These are phyloP conservation scores for Fusarium sp. DNA, from an alignment of 2,329 filamentous ascomycete species.

Conservation along the genomic window DNA sequence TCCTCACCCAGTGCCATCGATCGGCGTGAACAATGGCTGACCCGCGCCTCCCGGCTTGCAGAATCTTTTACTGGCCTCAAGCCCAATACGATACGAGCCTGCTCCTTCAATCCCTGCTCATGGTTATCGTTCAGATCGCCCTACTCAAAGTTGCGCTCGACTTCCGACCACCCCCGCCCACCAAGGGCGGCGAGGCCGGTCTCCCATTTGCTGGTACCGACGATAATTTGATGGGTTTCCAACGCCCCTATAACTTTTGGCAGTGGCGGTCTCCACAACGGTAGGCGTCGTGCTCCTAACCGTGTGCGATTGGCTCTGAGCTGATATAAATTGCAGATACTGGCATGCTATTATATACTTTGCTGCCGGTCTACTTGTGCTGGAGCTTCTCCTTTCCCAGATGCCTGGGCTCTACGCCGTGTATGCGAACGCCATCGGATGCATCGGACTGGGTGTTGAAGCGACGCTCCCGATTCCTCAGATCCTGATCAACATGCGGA, in stretches of 20 bases:
- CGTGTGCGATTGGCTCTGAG: background rate
- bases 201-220: slow-evolving; percentile 68
- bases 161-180: slow-evolving; percentile 67
- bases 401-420: slow-evolving; percentile 64
- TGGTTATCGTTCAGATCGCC: slow-evolving; percentile 69
- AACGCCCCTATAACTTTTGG: slow-evolving; percentile 81
- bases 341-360: slow-evolving; percentile 81
- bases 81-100: slow-evolving; percentile 70
- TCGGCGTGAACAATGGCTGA: slow-evolving; percentile 26
- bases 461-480: slow-evolving; percentile 85
- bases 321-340: slow-evolving; percentile 60
- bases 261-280: slow-evolving; percentile 79
- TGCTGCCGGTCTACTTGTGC: slow-evolving; percentile 64
- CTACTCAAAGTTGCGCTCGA: slow-evolving; percentile 75
- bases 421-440: slow-evolving; percentile 76
- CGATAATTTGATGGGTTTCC: slow-evolving; percentile 50
- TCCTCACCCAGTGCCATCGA: background rate
- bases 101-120: slow-evolving; percentile 71
- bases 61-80: slow-evolving; percentile 76
- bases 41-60: slow-evolving; percentile 45
- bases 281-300: slow-evolving; percentile 51
- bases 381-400: slow-evolving; percentile 73
- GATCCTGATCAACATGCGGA: slow-evolving; percentile 74
- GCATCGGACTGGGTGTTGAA: slow-evolving; percentile 79
- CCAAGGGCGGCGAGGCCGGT: slow-evolving; percentile 67